These are phyloP conservation scores for Dactylellina leptospora DNA, from an alignment of 2,329 filamentous ascomycete species.

Conservation along the genomic window DNA sequence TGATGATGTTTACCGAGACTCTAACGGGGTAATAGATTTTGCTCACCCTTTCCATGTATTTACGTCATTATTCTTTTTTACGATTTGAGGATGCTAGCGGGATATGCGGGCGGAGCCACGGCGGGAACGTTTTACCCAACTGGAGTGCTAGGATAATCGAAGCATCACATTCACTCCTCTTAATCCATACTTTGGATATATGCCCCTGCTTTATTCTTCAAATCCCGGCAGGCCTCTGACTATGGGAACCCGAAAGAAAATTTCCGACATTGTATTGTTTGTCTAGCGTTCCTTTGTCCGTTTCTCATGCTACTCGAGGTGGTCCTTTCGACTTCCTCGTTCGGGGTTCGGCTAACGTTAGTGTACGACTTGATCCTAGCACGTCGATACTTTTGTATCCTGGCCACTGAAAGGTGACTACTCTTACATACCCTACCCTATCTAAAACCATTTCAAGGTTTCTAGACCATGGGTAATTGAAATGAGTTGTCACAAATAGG, in stretches of 20 bases:
- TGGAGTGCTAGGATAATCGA: too few relatives aligned
- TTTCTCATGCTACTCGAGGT: slow-evolving; percentile 8
- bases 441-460: too few relatives aligned
- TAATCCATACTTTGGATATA: neutral
- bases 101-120: too few relatives aligned
- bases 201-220: neutral
- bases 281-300: slow-evolving; percentile 10
- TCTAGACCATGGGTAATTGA: too few relatives aligned
- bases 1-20: neutral
- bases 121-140: too few relatives aligned
- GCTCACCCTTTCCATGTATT: slow-evolving; percentile 5
- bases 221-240: too few relatives aligned
- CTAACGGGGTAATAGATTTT: neutral
- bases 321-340: slow-evolving; percentile 4
- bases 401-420: slow-evolving; percentile 13
- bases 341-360: neutral
- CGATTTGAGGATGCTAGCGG: neutral
- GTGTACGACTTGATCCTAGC: neutral
- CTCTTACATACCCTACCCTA: neutral
- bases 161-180: neutral
- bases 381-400: neutral
- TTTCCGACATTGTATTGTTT: neutral
- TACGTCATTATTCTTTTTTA: neutral
- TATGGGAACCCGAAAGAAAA: neutral
- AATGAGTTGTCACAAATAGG: too few relatives aligned